Conservation (phyloP, 768 basidiomycete genomes). For the Neoboletus brunneissimus region DNA sequence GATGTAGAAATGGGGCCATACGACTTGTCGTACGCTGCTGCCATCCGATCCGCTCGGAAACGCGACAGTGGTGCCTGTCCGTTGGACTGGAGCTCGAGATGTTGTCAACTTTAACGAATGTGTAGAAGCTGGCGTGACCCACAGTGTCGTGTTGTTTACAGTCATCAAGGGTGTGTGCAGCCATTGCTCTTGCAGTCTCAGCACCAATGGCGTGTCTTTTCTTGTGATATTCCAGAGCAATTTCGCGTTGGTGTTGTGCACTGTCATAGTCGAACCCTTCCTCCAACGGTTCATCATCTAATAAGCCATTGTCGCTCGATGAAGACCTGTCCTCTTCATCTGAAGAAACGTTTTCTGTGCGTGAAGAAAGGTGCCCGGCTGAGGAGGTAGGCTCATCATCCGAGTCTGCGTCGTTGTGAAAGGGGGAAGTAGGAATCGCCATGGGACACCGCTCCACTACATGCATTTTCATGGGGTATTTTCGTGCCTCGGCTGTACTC, state of each 20-base stretch:
- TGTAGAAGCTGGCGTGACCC: constrained; percentile 15
- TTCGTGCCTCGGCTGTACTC: constrained; percentile 30
- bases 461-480: constrained; percentile 59
- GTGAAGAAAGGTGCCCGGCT: constrained; percentile 32
- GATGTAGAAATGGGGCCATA: constrained; percentile 36
- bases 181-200: constrained; percentile 51
- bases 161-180: constrained; percentile 42
- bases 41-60: constrained; percentile 60
- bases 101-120: constrained; percentile 1
- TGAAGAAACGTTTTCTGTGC: constrained; percentile 28
- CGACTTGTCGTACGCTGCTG: constrained; percentile 46
- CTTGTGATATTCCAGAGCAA: constrained; percentile 66
- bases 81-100: constrained; percentile 29
- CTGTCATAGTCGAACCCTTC: constrained; percentile 59
- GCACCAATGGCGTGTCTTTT: constrained; percentile 57
- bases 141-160: constrained; percentile 47
- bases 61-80: constrained; percentile 56
- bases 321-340: constrained; percentile 19
- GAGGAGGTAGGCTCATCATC: constrained; percentile 63
- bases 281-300: constrained; percentile 40
- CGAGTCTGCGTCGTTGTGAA: constrained; percentile 44
- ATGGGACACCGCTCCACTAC: constrained; percentile 64
- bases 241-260: constrained; percentile 69
- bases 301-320: constrained; percentile 26
- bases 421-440: constrained; percentile 15